Base-by-base conservation (phyloP, 306 rosid genomes). In the Gynostemma pentaphyllum region DNA sequence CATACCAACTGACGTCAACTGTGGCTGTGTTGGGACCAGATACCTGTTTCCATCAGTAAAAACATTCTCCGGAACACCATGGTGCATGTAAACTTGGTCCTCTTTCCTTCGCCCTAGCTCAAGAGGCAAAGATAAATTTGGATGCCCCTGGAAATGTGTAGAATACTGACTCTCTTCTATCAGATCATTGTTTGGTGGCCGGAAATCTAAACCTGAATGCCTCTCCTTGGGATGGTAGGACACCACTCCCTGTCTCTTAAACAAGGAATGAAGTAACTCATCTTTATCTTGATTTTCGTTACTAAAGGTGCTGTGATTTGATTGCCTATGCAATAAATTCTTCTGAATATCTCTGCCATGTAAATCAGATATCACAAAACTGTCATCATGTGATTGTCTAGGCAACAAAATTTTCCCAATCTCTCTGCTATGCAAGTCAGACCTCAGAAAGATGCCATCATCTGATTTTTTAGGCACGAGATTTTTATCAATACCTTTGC, bases 251-350 rank as follows among this genome's bases (percentile, higher is more conserved):
- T 71, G 86, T 59, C 81, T 88, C 79, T 82, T 86, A 63, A 82
- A 82, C 72, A 86, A 75, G 45, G 99, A 81, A 22, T 79, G 87
- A 59, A 88, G 85, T 53, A 88, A 67, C 67, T 80, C 94, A 81
- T 76, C 78, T 68, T 78, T 81, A 70, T 75, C 85, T 71, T 82
- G 98, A 78, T 75, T 81, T 62, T 76, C 76, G 67, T 79, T 67
- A 76, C 68, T 72, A 71, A 88, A 86, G 62, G 87, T 67, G 62
- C 68, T 73, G 45, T 79, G 76, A 36, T 74, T 84, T 19, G 77
- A 62, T 65, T 70, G 85, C 61, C 83, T 73, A 32, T 67, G 85
- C 39, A 82, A 52, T 76, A 81, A 36, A 68, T 50, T 78, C 68
- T 84, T 82, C 46, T 75, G 75, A 1, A 66, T 66, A 51, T 82